Evolutionary conservation across 352 stramenopile genomes (phyloP).

Genomic region (Phytophthora palmivora): DNA sequence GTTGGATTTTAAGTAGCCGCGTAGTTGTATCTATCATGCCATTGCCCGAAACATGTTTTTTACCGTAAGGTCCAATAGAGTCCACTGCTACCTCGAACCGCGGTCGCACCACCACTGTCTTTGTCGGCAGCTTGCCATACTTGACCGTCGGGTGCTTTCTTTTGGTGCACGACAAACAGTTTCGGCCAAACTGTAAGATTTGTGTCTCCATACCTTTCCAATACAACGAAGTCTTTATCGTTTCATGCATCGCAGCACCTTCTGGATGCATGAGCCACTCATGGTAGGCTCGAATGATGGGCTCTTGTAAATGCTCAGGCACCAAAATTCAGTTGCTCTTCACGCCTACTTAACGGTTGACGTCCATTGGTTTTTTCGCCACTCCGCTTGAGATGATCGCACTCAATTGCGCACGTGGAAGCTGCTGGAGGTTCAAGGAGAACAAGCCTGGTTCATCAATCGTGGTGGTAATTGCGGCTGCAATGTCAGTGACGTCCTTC

Average conservation of each 20-base stretch:
- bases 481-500: too few relatives aligned
- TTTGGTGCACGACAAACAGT: constrained; percentile 1
- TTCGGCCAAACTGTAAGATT: neutral
- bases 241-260: neutral
- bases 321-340: constrained; percentile 5
- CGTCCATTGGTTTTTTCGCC: too few relatives aligned
- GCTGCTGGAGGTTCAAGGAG: too few relatives aligned
- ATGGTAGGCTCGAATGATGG: constrained; percentile 2
- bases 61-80: constrained; percentile 12
- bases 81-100: constrained; percentile 3
- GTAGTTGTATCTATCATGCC: constrained; percentile 8
- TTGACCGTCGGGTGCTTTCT: constrained; percentile 7
- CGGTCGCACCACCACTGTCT: constrained; percentile 6
- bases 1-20: constrained; percentile 3
- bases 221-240: constrained; percentile 5
- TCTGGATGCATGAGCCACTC: constrained; percentile 10
- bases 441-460: too few relatives aligned
- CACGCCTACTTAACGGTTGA: too few relatives aligned
- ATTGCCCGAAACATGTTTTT: constrained; percentile 7
- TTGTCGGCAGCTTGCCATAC: constrained; percentile 9
- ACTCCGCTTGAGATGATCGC: too few relatives aligned
- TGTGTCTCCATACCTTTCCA: constrained; percentile 3
- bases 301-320: neutral
- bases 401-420: too few relatives aligned
- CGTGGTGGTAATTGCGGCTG: too few relatives aligned